Base-by-base conservation (phyloP, 257 asterid genomes). In the Apocynum venetum region DNA sequence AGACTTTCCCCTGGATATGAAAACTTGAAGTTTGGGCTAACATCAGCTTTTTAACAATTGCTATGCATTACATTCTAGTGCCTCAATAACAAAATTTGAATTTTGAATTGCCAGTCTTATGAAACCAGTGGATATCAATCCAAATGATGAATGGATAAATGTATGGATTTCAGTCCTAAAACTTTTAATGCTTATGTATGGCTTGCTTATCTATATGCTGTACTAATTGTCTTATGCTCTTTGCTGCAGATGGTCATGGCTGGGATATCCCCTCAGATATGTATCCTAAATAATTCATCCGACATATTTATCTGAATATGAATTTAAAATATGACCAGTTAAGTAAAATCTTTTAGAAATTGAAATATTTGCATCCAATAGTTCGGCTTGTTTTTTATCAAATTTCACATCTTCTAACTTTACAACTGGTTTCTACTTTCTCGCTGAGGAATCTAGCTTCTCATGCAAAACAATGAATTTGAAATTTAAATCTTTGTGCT, bases 51-150 rank as follows among this genome's bases (percentile, higher is more conserved):
- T 41, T 73, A 57, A 17, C 11, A 48, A 41, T 66, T 17, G 71
- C 49, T 78, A 41, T 78, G 64, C 46, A 14, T 40, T 43, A 67
- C 74, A 51, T 56, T 56, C 65, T 38, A 70, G 71, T 75, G 71
- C 56, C 69, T 44, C 74, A 73, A 77, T 76, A 77, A 76, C 87
- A 61, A 78, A 84, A 66, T 75, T 65, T 57, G 35, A 59, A 36
- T 70, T 82, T 81, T 86, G 75, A 68, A 79, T 84, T 80, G 75
- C 11, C 94, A 95, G 98, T 87, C 96, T 87, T 80, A 90, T 95
- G 97, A 95, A 89, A 86, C 90, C 96, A 36, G 90, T 95, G 87
- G 98, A 95, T 72, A 79, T 90, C 89, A 91, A 86, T 84, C 98
- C 98, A 74, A 86, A 71, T 85, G 98, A 95, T 78, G 98, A 92